Evolutionary conservation across 2,329 filamentous ascomycete genomes (phyloP).

Genomic region (Exophiala dermatitidis): DNA sequence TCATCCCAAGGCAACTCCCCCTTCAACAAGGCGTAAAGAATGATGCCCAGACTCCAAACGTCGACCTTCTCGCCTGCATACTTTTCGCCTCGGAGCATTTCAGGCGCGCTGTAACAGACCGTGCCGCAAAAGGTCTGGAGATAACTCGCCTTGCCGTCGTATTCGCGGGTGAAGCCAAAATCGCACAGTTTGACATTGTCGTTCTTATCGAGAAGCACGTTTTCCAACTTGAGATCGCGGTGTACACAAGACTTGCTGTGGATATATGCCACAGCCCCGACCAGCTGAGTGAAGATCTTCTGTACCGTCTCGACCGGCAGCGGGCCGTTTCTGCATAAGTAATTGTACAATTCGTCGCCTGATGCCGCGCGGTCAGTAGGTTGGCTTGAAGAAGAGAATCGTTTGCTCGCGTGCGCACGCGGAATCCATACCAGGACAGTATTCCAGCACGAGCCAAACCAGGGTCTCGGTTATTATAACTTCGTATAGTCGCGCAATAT

Average conservation of each 20-base stretch:
- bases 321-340: constrained; percentile 79
- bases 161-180: constrained; percentile 96
- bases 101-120: constrained; percentile 92
- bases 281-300: constrained; percentile 90
- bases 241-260: constrained; percentile 94
- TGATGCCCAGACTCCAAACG: constrained; percentile 94
- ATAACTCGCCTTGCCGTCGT: constrained; percentile 89
- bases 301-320: constrained; percentile 81
- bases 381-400: constrained; percentile 12
- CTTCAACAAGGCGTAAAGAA: constrained; percentile 74
- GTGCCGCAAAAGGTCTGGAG: constrained; percentile 97
- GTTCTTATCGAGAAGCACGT: constrained; percentile 90
- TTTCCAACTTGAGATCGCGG: constrained; percentile 92
- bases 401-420: not conserved
- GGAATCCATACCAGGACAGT: constrained; percentile 68
- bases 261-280: constrained; percentile 90
- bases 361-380: constrained; percentile 29
- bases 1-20: constrained; percentile 84
- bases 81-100: constrained; percentile 97
- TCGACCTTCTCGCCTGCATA: constrained; percentile 98
- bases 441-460: constrained; percentile 96
- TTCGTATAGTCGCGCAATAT: constrained; percentile 94
- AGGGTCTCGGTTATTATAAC: constrained; percentile 92
- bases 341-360: constrained; percentile 97
- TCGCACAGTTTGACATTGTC: constrained; percentile 97